phyloP scores from a whole-genome alignment of 495 filamentous ascomycete genomes.

The Penicillium pancosmium region DNA sequence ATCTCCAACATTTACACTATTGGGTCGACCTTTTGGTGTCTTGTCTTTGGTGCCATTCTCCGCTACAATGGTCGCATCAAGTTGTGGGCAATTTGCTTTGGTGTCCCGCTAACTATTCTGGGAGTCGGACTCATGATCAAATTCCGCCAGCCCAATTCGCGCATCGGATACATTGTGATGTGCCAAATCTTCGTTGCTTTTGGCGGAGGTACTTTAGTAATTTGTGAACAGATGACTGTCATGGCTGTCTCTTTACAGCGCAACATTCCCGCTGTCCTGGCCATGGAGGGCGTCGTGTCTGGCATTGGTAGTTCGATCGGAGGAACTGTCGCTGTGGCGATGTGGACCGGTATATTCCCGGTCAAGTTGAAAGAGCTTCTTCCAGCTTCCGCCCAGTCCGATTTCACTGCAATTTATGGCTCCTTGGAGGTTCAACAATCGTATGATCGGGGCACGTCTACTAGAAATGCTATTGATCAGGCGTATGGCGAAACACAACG shows the following conservation, averaged over 20 bases:
- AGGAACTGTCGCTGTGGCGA: slow-evolving; percentile 56
- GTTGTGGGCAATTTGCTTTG: slow-evolving; percentile 50
- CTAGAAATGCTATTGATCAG: slow-evolving; percentile 50
- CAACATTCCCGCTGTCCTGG: slow-evolving; percentile 62
- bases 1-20: slow-evolving; percentile 50
- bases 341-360: slow-evolving; percentile 65
- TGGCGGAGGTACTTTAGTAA: slow-evolving; percentile 55
- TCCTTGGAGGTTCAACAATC: slow-evolving; percentile 47
- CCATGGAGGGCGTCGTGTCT: slow-evolving; percentile 59
- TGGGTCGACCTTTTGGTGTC: slow-evolving; percentile 39
- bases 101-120: slow-evolving; percentile 57
- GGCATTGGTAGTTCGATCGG: slow-evolving; percentile 67
- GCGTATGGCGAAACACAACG: slow-evolving; percentile 58
- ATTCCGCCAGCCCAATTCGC: slow-evolving; percentile 59
- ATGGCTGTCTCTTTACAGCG: slow-evolving; percentile 65
- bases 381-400: slow-evolving; percentile 39
- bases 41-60: slow-evolving; percentile 56
- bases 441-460: slow-evolving; percentile 49
- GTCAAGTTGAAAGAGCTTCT: slow-evolving; percentile 51
- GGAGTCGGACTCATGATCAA: slow-evolving; percentile 57
- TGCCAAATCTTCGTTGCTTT: slow-evolving; percentile 71
- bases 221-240: slow-evolving; percentile 63
- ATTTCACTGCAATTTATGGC: slow-evolving; percentile 53
- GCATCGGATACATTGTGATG: slow-evolving; percentile 67
- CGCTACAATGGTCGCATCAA: slow-evolving; percentile 54